Conservation (phyloP, 352 stramenopile species). For the Phytophthora capsici region DNA sequence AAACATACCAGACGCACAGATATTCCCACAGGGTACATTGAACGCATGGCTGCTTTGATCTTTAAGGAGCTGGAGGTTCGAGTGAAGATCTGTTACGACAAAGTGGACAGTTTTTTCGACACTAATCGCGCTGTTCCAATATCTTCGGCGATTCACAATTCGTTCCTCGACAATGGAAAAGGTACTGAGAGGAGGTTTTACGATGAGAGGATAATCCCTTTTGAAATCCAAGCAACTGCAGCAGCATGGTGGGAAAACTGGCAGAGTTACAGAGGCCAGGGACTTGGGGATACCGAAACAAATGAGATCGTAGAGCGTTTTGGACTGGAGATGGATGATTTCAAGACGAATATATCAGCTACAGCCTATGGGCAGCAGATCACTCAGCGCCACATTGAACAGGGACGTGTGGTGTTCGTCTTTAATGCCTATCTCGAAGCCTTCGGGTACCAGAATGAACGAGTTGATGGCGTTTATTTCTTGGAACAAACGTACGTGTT, state of each 20-base stretch:
- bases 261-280: conserved; percentile 31
- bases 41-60: conserved; percentile 28
- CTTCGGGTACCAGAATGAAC: conserved; percentile 51
- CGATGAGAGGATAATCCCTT: conserved; percentile 37
- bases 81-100: conserved; percentile 38
- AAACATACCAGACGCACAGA: conserved; percentile 20
- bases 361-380: conserved; percentile 58
- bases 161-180: conserved; percentile 29
- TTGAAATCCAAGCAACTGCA: conserved; percentile 33
- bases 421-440: conserved; percentile 58
- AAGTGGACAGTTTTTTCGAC: conserved; percentile 40
- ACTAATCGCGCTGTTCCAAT: conserved; percentile 18
- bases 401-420: conserved; percentile 59
- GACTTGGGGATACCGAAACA: conserved; percentile 26
- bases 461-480: conserved; percentile 47
- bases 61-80: conserved; percentile 38
- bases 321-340: conserved; percentile 51
- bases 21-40: conserved; percentile 17
- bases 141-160: conserved; percentile 1
- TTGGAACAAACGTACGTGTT: conserved; percentile 63
- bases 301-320: conserved; percentile 60
- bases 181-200: conserved; percentile 45
- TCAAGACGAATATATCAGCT: conserved; percentile 49
- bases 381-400: conserved; percentile 53
- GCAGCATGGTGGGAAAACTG: conserved; percentile 44